Evolutionary conservation across 2,329 filamentous ascomycete species (phyloP).

Genomic region (Sclerotinia borealis): DNA sequence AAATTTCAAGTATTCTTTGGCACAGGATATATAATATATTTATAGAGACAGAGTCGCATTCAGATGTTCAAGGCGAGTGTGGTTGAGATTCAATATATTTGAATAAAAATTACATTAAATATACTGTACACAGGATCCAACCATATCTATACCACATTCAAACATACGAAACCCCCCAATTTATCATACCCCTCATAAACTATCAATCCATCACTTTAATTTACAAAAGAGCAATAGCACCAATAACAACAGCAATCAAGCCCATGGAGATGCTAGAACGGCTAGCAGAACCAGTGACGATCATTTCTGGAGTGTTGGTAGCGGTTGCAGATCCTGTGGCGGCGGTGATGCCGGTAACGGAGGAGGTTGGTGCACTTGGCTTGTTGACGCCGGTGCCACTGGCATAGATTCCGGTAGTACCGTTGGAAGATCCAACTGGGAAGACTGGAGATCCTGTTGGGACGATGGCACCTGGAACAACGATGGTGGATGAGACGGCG

Average conservation of each 20-base stretch:
- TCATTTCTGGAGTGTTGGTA: background rate
- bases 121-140: background rate
- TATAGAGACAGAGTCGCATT: no score
- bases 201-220: background rate
- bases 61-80: background rate
- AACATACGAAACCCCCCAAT: background rate
- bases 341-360: background rate
- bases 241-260: background rate
- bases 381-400: background rate
- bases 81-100: background rate
- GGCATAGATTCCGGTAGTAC: background rate
- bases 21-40: no score
- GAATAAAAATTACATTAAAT: background rate
- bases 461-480: background rate
- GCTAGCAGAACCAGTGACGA: background rate
- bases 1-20: no score
- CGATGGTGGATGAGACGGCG: background rate
- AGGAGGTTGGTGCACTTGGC: background rate
- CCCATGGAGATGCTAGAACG: background rate
- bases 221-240: conserved; percentile 4
- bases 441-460: background rate
- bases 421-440: background rate
- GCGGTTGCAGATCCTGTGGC: background rate
- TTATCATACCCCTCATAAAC: background rate
- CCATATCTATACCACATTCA: background rate